phyloP scores from a whole-genome alignment of 2,329 filamentous ascomycete genomes.

The Monosporascus sp. region DNA sequence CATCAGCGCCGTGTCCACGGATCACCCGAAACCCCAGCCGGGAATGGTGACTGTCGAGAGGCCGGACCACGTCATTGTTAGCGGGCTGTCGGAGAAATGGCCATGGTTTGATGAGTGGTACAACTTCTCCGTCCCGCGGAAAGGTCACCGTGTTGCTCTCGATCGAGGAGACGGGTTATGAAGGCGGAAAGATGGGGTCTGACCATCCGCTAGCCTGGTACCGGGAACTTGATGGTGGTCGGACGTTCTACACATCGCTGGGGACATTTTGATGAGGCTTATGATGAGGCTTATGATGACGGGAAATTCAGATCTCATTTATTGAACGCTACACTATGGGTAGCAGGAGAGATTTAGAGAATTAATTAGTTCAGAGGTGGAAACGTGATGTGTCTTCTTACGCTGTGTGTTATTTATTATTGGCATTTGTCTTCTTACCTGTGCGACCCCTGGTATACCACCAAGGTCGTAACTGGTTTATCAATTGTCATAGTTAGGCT shows the following conservation, averaged over 20 bases:
- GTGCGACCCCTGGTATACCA: no score
- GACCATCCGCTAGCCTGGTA: conserved; percentile 37
- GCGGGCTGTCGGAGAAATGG: conserved; percentile 12
- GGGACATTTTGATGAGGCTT: conserved; percentile 38
- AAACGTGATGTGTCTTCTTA: no score
- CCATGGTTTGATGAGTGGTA: conserved; percentile 39
- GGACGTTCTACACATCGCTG: conserved; percentile 36
- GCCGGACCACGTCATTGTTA: conserved; percentile 24
- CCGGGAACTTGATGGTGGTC: conserved; percentile 31
- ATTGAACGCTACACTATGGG: conserved; percentile 17
- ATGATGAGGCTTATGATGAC: conserved; percentile 33
- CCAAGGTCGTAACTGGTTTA: no score
- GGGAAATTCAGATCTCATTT: conserved; percentile 20
- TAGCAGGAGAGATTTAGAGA: conserved; percentile 3
- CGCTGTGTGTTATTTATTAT: no score
- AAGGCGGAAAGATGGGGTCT: conserved; percentile 29
- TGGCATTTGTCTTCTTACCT: no score
- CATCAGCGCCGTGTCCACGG: conserved; percentile 33
- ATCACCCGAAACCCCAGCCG: conserved; percentile 32
- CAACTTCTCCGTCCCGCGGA: conserved; percentile 30
- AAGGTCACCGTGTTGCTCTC: conserved; percentile 29
- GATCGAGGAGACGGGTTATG: conserved; percentile 30
- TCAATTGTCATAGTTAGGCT: no score
- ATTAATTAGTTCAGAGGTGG: no score
- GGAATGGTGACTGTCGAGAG: conserved; percentile 27